phyloP scores from a whole-genome alignment of 495 filamentous ascomycete genomes.

The Geopyxis carbonaria region DNA sequence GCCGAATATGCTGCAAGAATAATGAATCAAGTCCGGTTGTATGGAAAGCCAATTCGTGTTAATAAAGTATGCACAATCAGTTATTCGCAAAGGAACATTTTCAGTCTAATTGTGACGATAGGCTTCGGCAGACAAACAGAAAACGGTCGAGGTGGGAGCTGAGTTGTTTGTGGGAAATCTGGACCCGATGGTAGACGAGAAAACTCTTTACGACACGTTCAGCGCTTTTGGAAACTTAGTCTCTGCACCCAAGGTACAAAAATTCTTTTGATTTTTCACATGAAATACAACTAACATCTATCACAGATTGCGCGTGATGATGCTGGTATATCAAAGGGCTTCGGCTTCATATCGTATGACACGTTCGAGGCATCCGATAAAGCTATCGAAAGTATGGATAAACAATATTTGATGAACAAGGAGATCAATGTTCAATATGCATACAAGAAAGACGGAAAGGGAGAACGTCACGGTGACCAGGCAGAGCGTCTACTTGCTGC shows the following conservation, averaged over 20 bases:
- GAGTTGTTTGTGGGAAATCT: constrained; percentile 96
- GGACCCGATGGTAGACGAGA: constrained; percentile 87
- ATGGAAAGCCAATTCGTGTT: constrained; percentile 86
- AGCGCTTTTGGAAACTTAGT: constrained; percentile 77
- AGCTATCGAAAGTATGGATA: constrained; percentile 83
- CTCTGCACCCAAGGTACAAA: constrained; percentile 55
- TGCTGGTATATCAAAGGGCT: constrained; percentile 78
- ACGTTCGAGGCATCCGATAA: constrained; percentile 90
- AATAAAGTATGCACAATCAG: constrained; percentile 44
- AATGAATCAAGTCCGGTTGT: constrained; percentile 88
- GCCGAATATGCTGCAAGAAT: constrained; percentile 93
- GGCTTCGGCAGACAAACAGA: constrained; percentile 89
- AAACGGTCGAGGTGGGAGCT: constrained; percentile 84
- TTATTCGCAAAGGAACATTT: not conserved
- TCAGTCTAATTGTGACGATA: constrained; percentile 11
- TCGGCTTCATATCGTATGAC: constrained; percentile 88
- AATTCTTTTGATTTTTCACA: not conserved
- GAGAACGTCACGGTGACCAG: constrained; percentile 86
- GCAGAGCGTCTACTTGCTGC: constrained; percentile 85
- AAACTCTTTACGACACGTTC: constrained; percentile 94
- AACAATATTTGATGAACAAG: constrained; percentile 94
- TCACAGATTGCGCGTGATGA: constrained; percentile 74
- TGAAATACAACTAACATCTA: constrained; percentile 11
- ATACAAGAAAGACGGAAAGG: constrained; percentile 98
- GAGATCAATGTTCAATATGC: constrained; percentile 91